Evolutionary conservation across 2,329 filamentous ascomycete genomes (phyloP).

Genomic region (Sphaerulina vaccinii): DNA sequence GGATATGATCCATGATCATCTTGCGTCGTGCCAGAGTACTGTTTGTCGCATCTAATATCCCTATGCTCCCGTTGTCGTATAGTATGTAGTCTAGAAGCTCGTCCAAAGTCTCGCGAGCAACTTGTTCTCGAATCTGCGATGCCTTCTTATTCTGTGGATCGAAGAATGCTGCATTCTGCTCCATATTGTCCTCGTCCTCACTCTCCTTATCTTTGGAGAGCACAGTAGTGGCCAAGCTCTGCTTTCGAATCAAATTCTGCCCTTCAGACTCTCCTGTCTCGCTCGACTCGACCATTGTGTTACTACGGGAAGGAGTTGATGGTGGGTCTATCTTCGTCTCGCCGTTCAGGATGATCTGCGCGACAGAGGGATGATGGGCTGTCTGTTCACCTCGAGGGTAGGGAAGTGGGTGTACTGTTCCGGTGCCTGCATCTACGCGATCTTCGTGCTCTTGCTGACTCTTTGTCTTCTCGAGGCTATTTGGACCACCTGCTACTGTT

Average conservation of each 20-base stretch:
- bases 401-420: slow-evolving; percentile 21
- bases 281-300: slow-evolving; percentile 6
- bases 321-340: slow-evolving; percentile 44
- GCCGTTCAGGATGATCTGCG: slow-evolving; percentile 60
- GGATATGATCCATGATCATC: slow-evolving; percentile 72
- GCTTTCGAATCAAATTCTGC: slow-evolving; percentile 24
- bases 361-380: slow-evolving; percentile 40
- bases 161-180: slow-evolving; percentile 92
- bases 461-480: slow-evolving; percentile 36
- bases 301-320: slow-evolving; percentile 29
- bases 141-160: slow-evolving; percentile 84
- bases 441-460: slow-evolving; percentile 19
- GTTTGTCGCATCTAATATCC: slow-evolving; percentile 96
- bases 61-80: slow-evolving; percentile 77
- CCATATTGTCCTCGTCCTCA: slow-evolving; percentile 57
- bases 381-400: slow-evolving; percentile 15
- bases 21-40: slow-evolving; percentile 85
- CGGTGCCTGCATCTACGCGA: background rate
- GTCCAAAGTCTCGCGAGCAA: slow-evolving; percentile 87
- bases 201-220: slow-evolving; percentile 21
- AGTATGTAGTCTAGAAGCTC: slow-evolving; percentile 90
- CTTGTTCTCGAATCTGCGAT: slow-evolving; percentile 80
- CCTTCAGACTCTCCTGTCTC: slow-evolving; percentile 28
- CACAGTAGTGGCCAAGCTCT: slow-evolving; percentile 25
- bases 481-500: slow-evolving; percentile 64